phyloP scores from a whole-genome alignment of 257 asterid species.

The Scutellaria barbata region DNA sequence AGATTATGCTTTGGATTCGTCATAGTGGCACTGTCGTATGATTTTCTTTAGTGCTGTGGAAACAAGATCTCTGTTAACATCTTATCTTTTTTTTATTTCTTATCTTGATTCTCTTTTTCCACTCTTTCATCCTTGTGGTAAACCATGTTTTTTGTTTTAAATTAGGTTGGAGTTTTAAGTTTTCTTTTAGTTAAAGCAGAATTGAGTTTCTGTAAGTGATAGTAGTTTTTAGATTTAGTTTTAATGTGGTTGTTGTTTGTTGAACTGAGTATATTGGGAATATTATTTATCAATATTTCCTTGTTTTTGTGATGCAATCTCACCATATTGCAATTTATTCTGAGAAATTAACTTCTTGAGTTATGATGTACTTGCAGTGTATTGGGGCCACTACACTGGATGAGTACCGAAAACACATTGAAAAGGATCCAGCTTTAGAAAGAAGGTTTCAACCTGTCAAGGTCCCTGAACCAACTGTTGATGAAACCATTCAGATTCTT shows the following conservation, averaged over 20 bases:
- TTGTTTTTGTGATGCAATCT: constrained; percentile 8
- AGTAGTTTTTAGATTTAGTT: neutral
- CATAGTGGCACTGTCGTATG: neutral
- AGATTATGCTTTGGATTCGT: neutral
- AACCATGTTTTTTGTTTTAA: neutral
- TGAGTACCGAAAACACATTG: constrained; percentile 89
- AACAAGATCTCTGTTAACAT: neutral
- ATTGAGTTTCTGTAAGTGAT: constrained; percentile 4
- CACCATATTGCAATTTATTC: neutral
- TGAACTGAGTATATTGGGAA: neutral
- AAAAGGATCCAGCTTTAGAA: constrained; percentile 95
- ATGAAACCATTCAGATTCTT: constrained; percentile 89
- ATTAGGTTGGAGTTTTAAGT: neutral
- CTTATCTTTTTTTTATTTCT: neutral
- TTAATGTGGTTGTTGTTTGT: neutral
- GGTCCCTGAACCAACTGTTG: constrained; percentile 97
- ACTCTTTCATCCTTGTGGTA: neutral
- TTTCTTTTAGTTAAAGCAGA: constrained; percentile 1
- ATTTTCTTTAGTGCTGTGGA: neutral
- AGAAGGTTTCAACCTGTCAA: constrained; percentile 96
- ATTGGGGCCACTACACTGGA: constrained; percentile 96
- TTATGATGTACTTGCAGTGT: constrained; percentile 57
- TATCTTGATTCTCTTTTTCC: neutral
- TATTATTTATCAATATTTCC: neutral
- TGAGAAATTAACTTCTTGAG: neutral